Percentiles rank a stretch among this genome's conserved stretches.
phyloP scores from a whole-genome alignment of 805 yeast species.

The Torulaspora franciscae region DNA sequence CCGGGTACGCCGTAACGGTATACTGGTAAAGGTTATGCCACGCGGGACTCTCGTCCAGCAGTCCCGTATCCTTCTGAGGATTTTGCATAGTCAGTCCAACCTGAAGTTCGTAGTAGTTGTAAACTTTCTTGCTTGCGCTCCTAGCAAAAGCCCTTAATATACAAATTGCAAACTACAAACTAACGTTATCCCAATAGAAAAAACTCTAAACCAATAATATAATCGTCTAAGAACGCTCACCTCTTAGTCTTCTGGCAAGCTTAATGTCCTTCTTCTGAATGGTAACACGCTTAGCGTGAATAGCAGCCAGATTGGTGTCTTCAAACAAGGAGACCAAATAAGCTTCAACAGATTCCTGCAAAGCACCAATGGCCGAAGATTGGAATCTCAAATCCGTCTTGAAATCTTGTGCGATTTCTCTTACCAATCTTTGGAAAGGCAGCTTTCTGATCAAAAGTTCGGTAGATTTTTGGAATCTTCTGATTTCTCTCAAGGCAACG shows the following conservation, averaged over 20 bases:
- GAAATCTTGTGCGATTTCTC: slow-evolving; percentile 94
- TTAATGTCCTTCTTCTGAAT: slow-evolving; percentile 98
- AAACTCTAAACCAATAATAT: not conserved
- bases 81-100: slow-evolving; percentile 4
- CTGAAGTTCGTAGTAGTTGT: not conserved
- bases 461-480: slow-evolving; percentile 96
- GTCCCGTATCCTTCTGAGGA: slow-evolving; percentile 10
- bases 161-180: slow-evolving; percentile 5
- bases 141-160: slow-evolving; percentile 5
- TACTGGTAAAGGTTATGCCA: slow-evolving; percentile 28
- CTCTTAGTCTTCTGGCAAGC: slow-evolving; percentile 96
- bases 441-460: slow-evolving; percentile 91
- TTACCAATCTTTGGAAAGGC: slow-evolving; percentile 94
- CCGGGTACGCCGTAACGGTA: slow-evolving; percentile 45
- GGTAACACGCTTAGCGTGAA: slow-evolving; percentile 98
- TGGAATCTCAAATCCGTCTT: slow-evolving; percentile 93
- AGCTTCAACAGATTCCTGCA: slow-evolving; percentile 98
- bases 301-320: slow-evolving; percentile 97
- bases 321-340: slow-evolving; percentile 93
- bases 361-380: slow-evolving; percentile 94
- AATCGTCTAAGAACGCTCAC: slow-evolving; percentile 67
- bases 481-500: slow-evolving; percentile 92
- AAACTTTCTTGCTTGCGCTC: not conserved
- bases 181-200: not conserved
- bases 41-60: slow-evolving; percentile 2